Base-by-base conservation (phyloP, 306 rosid species). In the Macrotyloma uniflorum region DNA sequence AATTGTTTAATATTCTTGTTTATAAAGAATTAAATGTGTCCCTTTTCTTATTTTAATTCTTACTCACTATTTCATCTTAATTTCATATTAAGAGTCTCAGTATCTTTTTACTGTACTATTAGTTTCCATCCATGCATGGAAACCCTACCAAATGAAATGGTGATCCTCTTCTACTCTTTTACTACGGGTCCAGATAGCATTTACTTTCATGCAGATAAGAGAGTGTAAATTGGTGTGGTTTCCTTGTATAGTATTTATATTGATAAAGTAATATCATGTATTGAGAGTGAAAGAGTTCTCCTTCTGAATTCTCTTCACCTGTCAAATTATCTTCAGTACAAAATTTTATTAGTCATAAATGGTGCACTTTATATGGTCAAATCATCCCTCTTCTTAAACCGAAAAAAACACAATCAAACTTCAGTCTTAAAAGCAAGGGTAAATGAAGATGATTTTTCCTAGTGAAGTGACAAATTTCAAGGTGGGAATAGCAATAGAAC, bases 401-500 rank as follows among this genome's bases (percentile, higher is more conserved):
- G 61, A 54, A 18, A 1, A 5, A 8, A 38, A 30, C 33, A 53
- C 10, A 26, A 59, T 28, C 20, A 28, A 59, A 28, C 6, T 58
- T 58, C 19, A 58, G 36, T 26, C 19, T 4, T 5, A 13, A 59
- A 28, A 62, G 46, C n/a, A 6, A 14, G n/a, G 28, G 45, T 32
- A 42, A 36, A 53, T 35, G 57, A 45, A 77, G 43, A 16, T 54
- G 72, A 58, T 51, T 26, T 72, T 20, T 53, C 46, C 74, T 73
- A 26, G 12, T 55, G 40, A 32, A 32, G 18, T 49, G 53, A 77
- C 59, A 57, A 42, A 79, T 47, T 63, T 80, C 77, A 63, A 24
- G 54, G 40, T 13, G 57, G 65, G 66, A 62, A 59, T 58, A 30
- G 36, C 19, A 42, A 58, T 35, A 55, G 61, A 51, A 16, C 42